Evolutionary conservation across 345 rosid genomes (phyloP), one percentile per base, ranked within the genome.

Genomic region (Turritis glabra): DNA sequence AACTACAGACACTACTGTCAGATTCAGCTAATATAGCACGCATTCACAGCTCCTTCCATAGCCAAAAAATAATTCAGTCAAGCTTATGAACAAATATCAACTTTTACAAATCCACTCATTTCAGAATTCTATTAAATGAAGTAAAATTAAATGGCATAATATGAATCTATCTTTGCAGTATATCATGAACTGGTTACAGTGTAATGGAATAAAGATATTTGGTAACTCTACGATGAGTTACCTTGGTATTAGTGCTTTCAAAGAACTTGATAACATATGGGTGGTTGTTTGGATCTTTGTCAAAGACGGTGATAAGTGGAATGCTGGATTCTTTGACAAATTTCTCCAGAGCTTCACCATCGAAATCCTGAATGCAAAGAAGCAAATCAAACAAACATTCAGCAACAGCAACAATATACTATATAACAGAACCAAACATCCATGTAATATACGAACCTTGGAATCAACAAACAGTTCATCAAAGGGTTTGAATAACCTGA

Each of bases 401-500:
- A 0, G 12, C 44, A 61, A 46, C 37, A 0, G 12, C 44, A 61
- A 46, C 12, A 47, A 15, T 56, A 56, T 12, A 54, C 23, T 18
- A 30, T 40, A 50, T 41, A 30, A 55, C 8, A 54, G n/a, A n/a
- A 69, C 18, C 26, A 52, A 12, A 26, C 10, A 21, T 57, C 67
- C 12, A 51, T 27, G 35, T 57, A 33, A 50, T 22, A 59, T 43
- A 69, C n/a, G 62, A 54, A 95, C 99, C 97, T 92, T 84, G 64
- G 77, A 78, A 81, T 95, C 99, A 76, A 86, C 89, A 73, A 84
- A 80, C 41, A 81, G 86, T 73, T 95, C 97, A 69, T 95, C 99
- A 74, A 95, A 95, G 57, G 97, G 99, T 85, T 95, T 95, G 75
- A 92, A 85, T 67, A 95, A 73, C 87, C 97, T 88, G 69, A 95